Conservation (phyloP, 2,329 filamentous ascomycete species). For the Cladophialophora yegresii region DNA sequence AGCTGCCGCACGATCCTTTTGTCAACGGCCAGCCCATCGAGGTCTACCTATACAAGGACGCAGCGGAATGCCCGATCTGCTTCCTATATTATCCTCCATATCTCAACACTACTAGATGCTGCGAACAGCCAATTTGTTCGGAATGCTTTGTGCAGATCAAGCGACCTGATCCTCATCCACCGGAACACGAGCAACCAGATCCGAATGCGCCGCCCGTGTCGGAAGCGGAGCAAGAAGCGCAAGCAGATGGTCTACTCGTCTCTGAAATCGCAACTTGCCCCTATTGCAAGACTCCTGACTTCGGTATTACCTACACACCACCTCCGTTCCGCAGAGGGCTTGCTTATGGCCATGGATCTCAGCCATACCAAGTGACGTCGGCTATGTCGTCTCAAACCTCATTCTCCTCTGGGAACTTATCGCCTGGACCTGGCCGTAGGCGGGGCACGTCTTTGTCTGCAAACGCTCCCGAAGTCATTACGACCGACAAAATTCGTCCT, state of each 20-base stretch:
- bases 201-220: constrained; percentile 43
- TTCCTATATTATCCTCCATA: constrained; percentile 95
- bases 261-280: constrained; percentile 91
- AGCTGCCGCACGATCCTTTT: constrained; percentile 76
- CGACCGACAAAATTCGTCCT: constrained; percentile 86
- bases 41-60: constrained; percentile 89
- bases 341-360: constrained; percentile 61
- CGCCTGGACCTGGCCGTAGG: constrained; percentile 50
- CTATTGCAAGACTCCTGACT: constrained; percentile 92
- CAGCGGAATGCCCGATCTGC: constrained; percentile 90
- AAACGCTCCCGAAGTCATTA: constrained; percentile 80
- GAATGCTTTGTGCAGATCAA: constrained; percentile 99
- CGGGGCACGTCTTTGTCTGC: constrained; percentile 74
- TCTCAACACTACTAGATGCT: constrained; percentile 90
- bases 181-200: constrained; percentile 66
- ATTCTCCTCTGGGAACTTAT: constrained; percentile 60
- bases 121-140: constrained; percentile 93
- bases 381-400: constrained; percentile 88
- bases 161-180: constrained; percentile 83
- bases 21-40: constrained; percentile 95
- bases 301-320: constrained; percentile 91
- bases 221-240: constrained; percentile 44
- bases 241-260: constrained; percentile 66
- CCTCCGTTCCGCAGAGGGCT: constrained; percentile 86
- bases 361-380: constrained; percentile 58